A percentile compares a stretch with the other conserved stretches of the same genome.
Conservation (phyloP, 2,329 filamentous ascomycete genomes). For the Colletotrichum simmondsii region DNA sequence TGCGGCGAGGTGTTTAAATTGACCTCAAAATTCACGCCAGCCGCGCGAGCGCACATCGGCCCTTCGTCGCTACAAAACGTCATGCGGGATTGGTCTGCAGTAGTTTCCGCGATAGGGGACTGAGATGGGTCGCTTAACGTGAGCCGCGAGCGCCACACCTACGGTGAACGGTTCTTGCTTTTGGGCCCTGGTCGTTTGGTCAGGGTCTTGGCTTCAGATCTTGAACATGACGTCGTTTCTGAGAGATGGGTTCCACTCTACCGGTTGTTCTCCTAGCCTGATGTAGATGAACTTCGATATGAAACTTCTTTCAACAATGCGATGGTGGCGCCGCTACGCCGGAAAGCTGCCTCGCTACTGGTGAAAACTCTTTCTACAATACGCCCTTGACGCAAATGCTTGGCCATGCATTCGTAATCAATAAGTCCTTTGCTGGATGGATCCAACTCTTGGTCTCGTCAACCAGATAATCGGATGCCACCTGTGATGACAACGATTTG, state of each 20-base stretch:
- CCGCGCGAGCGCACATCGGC: background rate
- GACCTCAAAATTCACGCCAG: slow-evolving; percentile 1
- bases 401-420: background rate
- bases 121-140: background rate
- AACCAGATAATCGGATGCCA: background rate
- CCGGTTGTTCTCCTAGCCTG: background rate
- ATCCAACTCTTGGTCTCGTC: background rate
- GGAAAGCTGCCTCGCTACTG: background rate
- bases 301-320: background rate
- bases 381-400: background rate
- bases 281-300: background rate
- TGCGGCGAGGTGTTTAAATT: slow-evolving; percentile 22
- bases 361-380: too few relatives aligned
- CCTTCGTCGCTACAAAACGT: background rate
- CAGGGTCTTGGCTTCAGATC: background rate
- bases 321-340: background rate
- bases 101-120: background rate
- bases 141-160: background rate
- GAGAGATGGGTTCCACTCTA: background rate
- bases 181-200: background rate
- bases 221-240: background rate
- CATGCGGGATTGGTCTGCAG: background rate
- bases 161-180: background rate
- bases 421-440: background rate
- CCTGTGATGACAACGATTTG: background rate